These are phyloP conservation scores for Leccinum uliginosum DNA, from an alignment of 768 basidiomycete genomes.

Conservation along the genomic window DNA sequence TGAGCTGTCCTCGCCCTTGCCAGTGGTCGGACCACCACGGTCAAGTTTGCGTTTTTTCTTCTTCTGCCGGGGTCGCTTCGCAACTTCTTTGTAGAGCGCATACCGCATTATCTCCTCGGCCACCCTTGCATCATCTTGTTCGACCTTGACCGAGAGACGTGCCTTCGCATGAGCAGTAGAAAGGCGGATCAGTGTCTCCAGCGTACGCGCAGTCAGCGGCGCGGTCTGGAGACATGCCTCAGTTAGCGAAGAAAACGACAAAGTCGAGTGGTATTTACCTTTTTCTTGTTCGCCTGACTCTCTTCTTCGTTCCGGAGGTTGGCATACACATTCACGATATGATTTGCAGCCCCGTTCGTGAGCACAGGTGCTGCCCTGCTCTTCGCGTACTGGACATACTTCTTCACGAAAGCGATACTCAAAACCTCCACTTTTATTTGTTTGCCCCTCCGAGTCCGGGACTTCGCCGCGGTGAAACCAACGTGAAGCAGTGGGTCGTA, in stretches of 20 bases:
- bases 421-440: conserved; percentile 75
- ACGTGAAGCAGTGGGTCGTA: conserved; percentile 93
- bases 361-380: conserved; percentile 78
- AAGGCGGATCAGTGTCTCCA: conserved; percentile 97
- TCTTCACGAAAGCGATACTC: conserved; percentile 93
- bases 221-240: conserved; percentile 63
- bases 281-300: conserved; percentile 78
- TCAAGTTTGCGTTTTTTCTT: conserved; percentile 87
- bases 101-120: conserved; percentile 96
- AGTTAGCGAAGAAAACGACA: conserved; percentile 1
- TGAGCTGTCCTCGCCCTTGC: conserved; percentile 43
- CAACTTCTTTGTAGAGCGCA: conserved; percentile 96
- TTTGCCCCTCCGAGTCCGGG: conserved; percentile 57
- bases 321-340: conserved; percentile 90
- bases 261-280: conserved; percentile 39
- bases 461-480: conserved; percentile 52
- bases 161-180: conserved; percentile 98
- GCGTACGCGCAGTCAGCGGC: conserved; percentile 94
- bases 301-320: conserved; percentile 88
- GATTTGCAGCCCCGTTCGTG: conserved; percentile 90
- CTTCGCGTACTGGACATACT: conserved; percentile 98
- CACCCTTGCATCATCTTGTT: conserved; percentile 77
- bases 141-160: conserved; percentile 80
- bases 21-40: conserved; percentile 51
- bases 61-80: conserved; percentile 61